Percentiles rank a stretch among this genome's conserved stretches.
Conservation (phyloP, 2,329 filamentous ascomycete species). For the Spiromastix sp. region DNA sequence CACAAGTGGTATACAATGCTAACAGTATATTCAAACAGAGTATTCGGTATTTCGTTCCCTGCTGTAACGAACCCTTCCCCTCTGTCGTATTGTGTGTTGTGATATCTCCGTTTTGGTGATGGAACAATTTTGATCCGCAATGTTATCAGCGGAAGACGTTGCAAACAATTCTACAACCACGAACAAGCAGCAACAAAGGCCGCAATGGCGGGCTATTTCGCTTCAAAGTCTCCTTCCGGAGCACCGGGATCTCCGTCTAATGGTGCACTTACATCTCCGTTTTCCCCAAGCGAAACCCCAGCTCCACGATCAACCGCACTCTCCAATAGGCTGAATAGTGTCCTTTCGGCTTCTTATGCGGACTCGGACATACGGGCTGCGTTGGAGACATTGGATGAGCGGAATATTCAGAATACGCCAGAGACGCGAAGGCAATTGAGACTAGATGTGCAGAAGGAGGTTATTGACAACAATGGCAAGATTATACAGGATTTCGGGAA, state of each 20-base stretch:
- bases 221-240: not conserved
- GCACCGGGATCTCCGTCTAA: constrained; percentile 4
- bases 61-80: too few relatives aligned
- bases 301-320: constrained; percentile 51
- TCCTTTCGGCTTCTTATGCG: constrained; percentile 85
- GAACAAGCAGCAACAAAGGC: too few relatives aligned
- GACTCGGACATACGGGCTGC: constrained; percentile 87
- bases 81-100: too few relatives aligned
- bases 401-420: constrained; percentile 60
- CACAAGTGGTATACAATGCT: too few relatives aligned
- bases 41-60: too few relatives aligned
- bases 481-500: constrained; percentile 80
- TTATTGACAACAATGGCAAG: constrained; percentile 83
- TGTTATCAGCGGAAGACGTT: not conserved
- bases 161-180: too few relatives aligned
- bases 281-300: constrained; percentile 2
- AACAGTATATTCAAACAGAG: too few relatives aligned
- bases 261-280: constrained; percentile 4
- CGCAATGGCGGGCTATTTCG: constrained; percentile 9
- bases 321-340: constrained; percentile 68
- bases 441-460: constrained; percentile 77
- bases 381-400: constrained; percentile 63
- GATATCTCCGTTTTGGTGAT: not conserved
- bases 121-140: not conserved
- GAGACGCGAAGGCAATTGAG: constrained; percentile 71